Evolutionary conservation across 768 basidiomycete species (phyloP).

Genomic region (Rhizopogon vulgaris): DNA sequence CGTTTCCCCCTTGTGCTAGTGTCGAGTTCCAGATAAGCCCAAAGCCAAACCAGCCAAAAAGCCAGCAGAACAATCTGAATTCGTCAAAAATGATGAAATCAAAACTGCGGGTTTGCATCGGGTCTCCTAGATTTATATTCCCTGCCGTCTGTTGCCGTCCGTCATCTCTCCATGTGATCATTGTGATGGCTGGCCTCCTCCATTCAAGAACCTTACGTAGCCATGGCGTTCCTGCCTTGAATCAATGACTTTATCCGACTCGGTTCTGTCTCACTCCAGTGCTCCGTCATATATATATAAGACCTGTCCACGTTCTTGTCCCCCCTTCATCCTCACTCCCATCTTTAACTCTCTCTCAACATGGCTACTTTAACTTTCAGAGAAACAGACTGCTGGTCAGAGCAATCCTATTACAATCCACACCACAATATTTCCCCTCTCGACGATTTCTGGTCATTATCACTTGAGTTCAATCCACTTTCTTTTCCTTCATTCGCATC

Average conservation of each 20-base stretch:
- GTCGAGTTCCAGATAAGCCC: background rate
- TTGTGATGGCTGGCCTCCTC: conserved; percentile 12
- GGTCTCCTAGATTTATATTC: background rate
- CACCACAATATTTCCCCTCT: conserved; percentile 14
- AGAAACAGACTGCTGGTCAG: conserved; percentile 5
- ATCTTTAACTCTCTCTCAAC: conserved; percentile 4
- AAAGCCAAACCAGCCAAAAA: too few relatives aligned
- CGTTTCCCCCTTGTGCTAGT: background rate
- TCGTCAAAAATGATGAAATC: background rate
- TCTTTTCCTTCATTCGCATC: conserved; percentile 10
- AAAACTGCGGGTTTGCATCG: background rate
- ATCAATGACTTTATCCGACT: conserved; percentile 19
- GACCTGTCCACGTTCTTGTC: conserved; percentile 8
- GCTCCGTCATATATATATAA: conserved; percentile 21
- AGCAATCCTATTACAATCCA: background rate
- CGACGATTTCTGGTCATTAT: conserved; percentile 11
- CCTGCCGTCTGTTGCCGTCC: background rate
- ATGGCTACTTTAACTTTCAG: conserved; percentile 13
- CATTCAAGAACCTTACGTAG: conserved; percentile 22
- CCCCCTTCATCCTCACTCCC: conserved; percentile 3
- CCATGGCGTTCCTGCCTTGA: conserved; percentile 20
- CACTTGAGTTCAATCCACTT: conserved; percentile 9
- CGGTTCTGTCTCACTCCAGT: conserved; percentile 23
- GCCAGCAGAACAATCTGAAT: background rate
- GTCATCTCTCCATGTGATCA: conserved; percentile 6